These are phyloP conservation scores for Camellia lanceoleosa DNA, from an alignment of 148 eudicot genomes.

Conservation along the genomic window DNA sequence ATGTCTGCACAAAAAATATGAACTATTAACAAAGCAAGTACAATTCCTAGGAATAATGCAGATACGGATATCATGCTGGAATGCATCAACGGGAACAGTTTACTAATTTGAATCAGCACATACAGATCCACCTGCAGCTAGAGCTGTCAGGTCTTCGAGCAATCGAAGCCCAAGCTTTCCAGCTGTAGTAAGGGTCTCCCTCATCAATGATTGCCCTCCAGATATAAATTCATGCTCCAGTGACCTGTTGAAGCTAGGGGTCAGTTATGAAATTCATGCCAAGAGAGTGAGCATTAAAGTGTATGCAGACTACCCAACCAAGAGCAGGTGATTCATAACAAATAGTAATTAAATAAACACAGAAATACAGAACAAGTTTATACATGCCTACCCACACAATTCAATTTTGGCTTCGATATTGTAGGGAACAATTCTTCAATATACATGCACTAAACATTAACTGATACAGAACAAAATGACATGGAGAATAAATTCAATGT, in stretches of 20 bases:
- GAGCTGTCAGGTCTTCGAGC: slow-evolving; percentile 98
- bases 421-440: neutral
- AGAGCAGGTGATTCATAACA: neutral
- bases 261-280: slow-evolving; percentile 5
- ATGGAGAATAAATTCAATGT: neutral
- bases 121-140: slow-evolving; percentile 99
- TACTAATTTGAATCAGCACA: slow-evolving; percentile 53
- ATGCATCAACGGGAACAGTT: neutral
- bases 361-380: slow-evolving; percentile 4
- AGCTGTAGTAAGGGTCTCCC: slow-evolving; percentile 65
- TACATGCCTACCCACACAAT: slow-evolving; percentile 2
- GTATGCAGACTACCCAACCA: neutral
- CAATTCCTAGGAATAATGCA: slow-evolving; percentile 1
- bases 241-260: slow-evolving; percentile 34
- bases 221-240: slow-evolving; percentile 56
- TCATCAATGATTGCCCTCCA: slow-evolving; percentile 55
- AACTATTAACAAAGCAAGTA: neutral
- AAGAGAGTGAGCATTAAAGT: slow-evolving; percentile 8
- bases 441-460: neutral
- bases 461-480: neutral
- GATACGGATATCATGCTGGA: neutral
- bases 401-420: neutral
- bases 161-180: slow-evolving; percentile 83
- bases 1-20: neutral
- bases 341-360: neutral